phyloP scores from a whole-genome alignment of 305 asterid species.

The Ajuga reptans region DNA sequence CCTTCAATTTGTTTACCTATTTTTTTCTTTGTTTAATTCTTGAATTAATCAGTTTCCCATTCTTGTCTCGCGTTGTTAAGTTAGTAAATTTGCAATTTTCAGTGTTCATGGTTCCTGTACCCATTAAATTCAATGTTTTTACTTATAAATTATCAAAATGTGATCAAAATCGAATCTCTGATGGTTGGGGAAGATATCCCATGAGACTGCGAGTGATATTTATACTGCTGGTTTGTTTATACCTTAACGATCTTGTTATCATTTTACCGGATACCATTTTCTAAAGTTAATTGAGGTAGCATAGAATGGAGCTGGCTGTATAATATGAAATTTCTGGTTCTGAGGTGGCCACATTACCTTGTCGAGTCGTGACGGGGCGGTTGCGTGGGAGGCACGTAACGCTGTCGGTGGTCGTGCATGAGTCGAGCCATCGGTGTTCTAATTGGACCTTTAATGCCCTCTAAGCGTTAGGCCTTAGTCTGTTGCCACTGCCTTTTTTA shows the following conservation, averaged over 20 bases:
- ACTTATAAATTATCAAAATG: not conserved
- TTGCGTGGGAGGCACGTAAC: not conserved
- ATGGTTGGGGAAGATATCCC: conserved; percentile 1
- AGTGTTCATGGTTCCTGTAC: not conserved
- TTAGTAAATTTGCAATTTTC: not conserved
- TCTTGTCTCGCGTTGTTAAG: not conserved
- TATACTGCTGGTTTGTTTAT: not conserved
- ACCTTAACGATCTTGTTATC: not conserved
- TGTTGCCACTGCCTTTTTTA: too few relatives aligned
- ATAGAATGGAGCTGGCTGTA: conserved; percentile 1
- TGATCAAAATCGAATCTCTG: not conserved
- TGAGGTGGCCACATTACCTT: not conserved
- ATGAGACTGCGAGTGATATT: not conserved
- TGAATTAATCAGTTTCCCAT: not conserved
- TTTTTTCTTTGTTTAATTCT: not conserved
- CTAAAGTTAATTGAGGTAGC: not conserved
- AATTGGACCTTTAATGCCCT: too few relatives aligned
- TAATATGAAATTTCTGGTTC: not conserved
- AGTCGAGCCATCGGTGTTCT: not conserved
- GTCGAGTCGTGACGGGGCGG: not conserved
- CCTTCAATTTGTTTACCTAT: not conserved
- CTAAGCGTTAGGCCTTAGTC: too few relatives aligned
- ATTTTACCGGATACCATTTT: not conserved
- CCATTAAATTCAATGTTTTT: not conserved
- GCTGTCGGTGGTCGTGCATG: not conserved